A percentile compares a stretch with the other conserved stretches of the same genome.
phyloP scores from a whole-genome alignment of 208 protist genomes.

The Trichomonas gallinae region DNA sequence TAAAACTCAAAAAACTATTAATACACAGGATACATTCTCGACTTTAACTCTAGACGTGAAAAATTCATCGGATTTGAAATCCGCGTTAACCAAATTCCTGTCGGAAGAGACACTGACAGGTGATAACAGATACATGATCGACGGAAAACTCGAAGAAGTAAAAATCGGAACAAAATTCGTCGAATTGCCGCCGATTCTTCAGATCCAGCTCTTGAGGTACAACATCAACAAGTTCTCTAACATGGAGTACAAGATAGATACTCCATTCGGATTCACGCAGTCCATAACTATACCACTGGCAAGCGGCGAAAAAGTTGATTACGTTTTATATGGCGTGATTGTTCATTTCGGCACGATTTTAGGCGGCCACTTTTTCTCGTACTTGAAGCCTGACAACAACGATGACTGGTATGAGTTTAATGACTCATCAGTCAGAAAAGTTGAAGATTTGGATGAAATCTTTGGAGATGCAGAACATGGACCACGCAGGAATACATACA shows the following conservation, averaged over 20 bases:
- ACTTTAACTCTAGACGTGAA: not conserved
- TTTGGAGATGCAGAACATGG: not conserved
- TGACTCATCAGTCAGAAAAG: constrained; percentile 55
- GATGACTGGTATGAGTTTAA: constrained; percentile 56
- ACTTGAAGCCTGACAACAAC: constrained; percentile 44
- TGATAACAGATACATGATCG: not conserved
- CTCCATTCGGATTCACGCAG: not conserved
- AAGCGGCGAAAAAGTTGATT: not conserved
- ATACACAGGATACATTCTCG: not conserved
- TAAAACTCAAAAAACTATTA: not conserved
- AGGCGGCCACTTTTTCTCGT: constrained; percentile 68
- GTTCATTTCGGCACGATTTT: constrained; percentile 59
- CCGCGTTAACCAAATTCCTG: not conserved
- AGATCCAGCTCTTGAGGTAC: not conserved
- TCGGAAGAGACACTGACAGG: not conserved
- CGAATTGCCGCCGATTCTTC: not conserved
- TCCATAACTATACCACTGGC: not conserved
- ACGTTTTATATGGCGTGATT: constrained; percentile 53
- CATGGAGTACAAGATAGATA: not conserved
- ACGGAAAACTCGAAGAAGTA: constrained; percentile 26
- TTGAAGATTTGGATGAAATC: constrained; percentile 40
- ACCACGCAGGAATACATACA: not conserved
- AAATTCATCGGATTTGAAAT: constrained; percentile 20
- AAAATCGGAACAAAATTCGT: not conserved
- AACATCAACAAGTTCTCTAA: not conserved